phyloP scores from a whole-genome alignment of 2,329 filamentous ascomycete genomes.

The Epichloe bromicola region DNA sequence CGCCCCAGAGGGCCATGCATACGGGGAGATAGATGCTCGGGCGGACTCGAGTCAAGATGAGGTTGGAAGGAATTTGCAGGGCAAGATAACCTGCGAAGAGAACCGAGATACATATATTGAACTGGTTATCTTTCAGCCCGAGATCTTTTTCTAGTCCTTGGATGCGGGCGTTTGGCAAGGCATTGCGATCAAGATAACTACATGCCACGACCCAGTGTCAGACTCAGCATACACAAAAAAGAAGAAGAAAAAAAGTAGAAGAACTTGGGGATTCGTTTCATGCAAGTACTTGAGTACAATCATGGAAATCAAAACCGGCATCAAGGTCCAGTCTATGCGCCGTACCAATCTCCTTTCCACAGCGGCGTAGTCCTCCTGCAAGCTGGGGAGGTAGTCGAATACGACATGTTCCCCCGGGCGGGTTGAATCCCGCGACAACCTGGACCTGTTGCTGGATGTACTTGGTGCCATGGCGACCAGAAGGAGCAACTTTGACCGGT shows the following conservation, averaged over 20 bases:
- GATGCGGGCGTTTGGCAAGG: conserved; percentile 4
- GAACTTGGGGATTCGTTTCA: background rate
- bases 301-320: conserved; percentile 5
- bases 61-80: conserved; percentile 24
- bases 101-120: conserved; percentile 17
- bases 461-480: background rate
- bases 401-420: background rate
- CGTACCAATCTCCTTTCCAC: conserved; percentile 3
- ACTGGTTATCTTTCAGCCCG: background rate
- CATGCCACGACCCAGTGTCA: background rate
- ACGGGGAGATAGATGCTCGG: conserved; percentile 30
- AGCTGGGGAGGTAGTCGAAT: conserved; percentile 1
- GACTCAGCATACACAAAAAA: background rate
- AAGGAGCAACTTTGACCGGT: background rate
- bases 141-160: conserved; percentile 4
- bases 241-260: background rate
- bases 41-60: conserved; percentile 25
- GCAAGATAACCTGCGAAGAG: conserved; percentile 23
- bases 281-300: conserved; percentile 5
- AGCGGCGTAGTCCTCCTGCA: conserved; percentile 1
- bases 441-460: background rate
- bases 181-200: conserved; percentile 6
- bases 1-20: conserved; percentile 24
- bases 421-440: background rate
- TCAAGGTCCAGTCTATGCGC: conserved; percentile 4